Conservation (phyloP, 2,329 filamentous ascomycete species). For the Paecilomyces niveus region DNA sequence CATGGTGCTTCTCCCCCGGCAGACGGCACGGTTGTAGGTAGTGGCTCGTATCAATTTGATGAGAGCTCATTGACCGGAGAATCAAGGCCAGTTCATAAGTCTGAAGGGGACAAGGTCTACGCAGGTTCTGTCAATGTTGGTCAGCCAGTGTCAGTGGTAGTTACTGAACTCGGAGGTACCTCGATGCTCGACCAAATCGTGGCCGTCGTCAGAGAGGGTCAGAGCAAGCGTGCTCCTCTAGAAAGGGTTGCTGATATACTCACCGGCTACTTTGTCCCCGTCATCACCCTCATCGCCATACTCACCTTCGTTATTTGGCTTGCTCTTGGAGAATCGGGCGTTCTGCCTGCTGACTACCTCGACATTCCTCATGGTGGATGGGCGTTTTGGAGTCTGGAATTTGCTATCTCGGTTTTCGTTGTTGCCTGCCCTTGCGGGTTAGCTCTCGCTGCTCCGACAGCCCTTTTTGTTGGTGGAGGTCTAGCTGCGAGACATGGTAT, state of each 20-base stretch:
- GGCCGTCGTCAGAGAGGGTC: slow-evolving; percentile 42
- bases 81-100: slow-evolving; percentile 39
- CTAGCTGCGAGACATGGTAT: slow-evolving; percentile 74
- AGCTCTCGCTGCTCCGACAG: slow-evolving; percentile 77
- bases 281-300: slow-evolving; percentile 42
- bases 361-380: slow-evolving; percentile 41
- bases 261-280: slow-evolving; percentile 44
- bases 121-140: slow-evolving; percentile 43
- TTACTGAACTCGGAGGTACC: slow-evolving; percentile 39
- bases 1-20: slow-evolving; percentile 79
- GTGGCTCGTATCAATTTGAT: slow-evolving; percentile 64
- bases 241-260: slow-evolving; percentile 42
- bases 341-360: slow-evolving; percentile 44
- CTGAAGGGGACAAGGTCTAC: slow-evolving; percentile 35
- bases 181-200: slow-evolving; percentile 47
- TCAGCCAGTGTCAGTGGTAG: slow-evolving; percentile 35
- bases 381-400: slow-evolving; percentile 51
- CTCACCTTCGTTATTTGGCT: slow-evolving; percentile 43
- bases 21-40: slow-evolving; percentile 58
- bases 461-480: slow-evolving; percentile 76
- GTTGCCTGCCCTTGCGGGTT: slow-evolving; percentile 81
- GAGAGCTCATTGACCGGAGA: slow-evolving; percentile 76
- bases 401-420: slow-evolving; percentile 78
- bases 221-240: slow-evolving; percentile 42
- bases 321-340: slow-evolving; percentile 35